phyloP scores from a whole-genome alignment of 805 yeast genomes.

The Saturnispora silvae region DNA sequence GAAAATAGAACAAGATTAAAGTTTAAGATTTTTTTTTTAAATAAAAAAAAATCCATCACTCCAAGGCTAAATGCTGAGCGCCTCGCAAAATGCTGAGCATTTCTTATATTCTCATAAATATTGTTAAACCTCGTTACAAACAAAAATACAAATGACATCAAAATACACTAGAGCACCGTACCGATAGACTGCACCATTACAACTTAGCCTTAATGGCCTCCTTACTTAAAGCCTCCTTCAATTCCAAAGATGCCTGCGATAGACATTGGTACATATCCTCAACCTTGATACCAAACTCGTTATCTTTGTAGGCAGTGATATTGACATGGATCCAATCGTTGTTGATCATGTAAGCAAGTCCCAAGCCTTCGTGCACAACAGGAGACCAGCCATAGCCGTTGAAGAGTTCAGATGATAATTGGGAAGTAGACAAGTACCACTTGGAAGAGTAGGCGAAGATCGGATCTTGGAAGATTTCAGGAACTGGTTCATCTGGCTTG shows the following conservation, averaged over 20 bases:
- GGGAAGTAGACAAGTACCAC: slow-evolving; percentile 87
- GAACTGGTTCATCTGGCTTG: slow-evolving; percentile 42
- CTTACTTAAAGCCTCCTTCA: slow-evolving; percentile 47
- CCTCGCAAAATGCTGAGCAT: too few species aligned
- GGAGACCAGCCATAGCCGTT: slow-evolving; percentile 96
- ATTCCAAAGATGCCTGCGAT: slow-evolving; percentile 70
- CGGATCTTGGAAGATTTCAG: slow-evolving; percentile 66
- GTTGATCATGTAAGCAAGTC: slow-evolving; percentile 88
- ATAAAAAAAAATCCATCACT: too few species aligned
- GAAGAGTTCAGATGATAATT: slow-evolving; percentile 72
- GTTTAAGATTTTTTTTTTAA: too few species aligned
- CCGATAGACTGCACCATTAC: slow-evolving; percentile 5
- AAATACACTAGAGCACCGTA: too few species aligned
- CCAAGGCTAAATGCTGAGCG: too few species aligned
- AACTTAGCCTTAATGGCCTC: slow-evolving; percentile 20
- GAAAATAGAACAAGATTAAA: neutral
- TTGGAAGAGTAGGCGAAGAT: slow-evolving; percentile 63
- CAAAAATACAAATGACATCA: too few species aligned
- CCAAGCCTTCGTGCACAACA: slow-evolving; percentile 88
- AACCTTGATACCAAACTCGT: slow-evolving; percentile 44
- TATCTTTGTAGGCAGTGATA: slow-evolving; percentile 61
- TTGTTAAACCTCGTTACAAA: too few species aligned
- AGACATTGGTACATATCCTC: slow-evolving; percentile 56
- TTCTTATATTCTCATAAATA: too few species aligned
- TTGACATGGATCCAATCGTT: slow-evolving; percentile 78